Percentiles rank a stretch among this genome's conserved stretches.
Conservation (phyloP, 139 green algal genomes). For the Yamagishiella unicocca region DNA sequence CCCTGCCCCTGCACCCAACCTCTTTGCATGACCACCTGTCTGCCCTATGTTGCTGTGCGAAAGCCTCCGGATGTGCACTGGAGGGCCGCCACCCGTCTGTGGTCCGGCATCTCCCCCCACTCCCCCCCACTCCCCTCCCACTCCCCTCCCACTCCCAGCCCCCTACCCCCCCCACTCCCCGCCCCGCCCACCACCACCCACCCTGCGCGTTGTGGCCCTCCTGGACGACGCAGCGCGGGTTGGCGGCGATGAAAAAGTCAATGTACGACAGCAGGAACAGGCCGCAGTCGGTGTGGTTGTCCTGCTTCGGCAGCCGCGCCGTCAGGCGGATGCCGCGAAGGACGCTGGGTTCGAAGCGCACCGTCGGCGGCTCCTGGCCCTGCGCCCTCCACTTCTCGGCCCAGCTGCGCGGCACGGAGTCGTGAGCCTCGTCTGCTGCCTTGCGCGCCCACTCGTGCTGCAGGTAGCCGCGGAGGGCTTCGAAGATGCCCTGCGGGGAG, state of each 20-base stretch:
- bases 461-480: constrained; percentile 76
- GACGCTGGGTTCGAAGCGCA: neutral
- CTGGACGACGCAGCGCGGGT: neutral
- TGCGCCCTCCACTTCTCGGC: neutral
- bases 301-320: constrained; percentile 65
- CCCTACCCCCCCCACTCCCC: neutral
- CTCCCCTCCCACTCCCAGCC: neutral
- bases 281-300: constrained; percentile 95
- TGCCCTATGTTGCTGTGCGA: neutral
- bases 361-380: neutral
- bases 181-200: neutral
- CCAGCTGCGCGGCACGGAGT: constrained; percentile 8
- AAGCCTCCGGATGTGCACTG: neutral
- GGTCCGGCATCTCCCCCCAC: neutral
- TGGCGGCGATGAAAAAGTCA: constrained; percentile 79
- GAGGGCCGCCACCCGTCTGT: neutral
- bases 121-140: too few relatives aligned
- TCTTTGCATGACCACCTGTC: neutral
- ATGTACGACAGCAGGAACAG: constrained; percentile 91
- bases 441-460: constrained; percentile 58
- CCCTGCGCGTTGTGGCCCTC: neutral
- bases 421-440: constrained; percentile 33
- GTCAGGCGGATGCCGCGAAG: constrained; percentile 6
- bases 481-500: constrained; percentile 42
- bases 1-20: neutral